Base-by-base conservation (phyloP, 2,329 filamentous ascomycete genomes). In the Didymella exigua region DNA sequence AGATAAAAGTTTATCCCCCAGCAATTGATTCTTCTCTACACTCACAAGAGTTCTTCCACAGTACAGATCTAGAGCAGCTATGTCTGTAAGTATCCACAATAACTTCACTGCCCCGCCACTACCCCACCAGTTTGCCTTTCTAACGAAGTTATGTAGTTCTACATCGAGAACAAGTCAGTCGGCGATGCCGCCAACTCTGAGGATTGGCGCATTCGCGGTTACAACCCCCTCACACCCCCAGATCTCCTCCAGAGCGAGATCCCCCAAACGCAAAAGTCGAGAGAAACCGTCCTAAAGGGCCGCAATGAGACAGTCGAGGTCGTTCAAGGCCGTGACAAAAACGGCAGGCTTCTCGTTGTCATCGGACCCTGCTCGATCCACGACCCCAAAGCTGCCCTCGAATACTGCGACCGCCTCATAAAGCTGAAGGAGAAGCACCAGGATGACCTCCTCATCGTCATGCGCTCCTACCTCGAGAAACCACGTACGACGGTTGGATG, bases 391-490 rank as follows among this genome's bases (percentile, higher is more conserved):
- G 89, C 91, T 60, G 93, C 93, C 10, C 85, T 97, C 64, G 91
- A 93, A 73, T 99, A 99, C 86, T 96, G 92, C 82, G 87, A 92
- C 71, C 83, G 89, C 62, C 83, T 99, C 60, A 75, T 96, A 64
- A 82, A 86, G 71, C 82, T 96, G 69, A 93, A 93, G 78, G 86
- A 93, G 74, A 95, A 96, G 81, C 89, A 96, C 81, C 84, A 89
- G 75, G 85, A 93, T 70, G 91, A 98, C 73, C 84, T 99, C 31
- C 83, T 96, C 67, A 95, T 99, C 66, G 89, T 99, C 59, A 99
- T 99, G 95, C 90, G 95, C 67, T 90, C 91, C 61, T 99, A 99
- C 84, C 86, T 99, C 57, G 95, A 99, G 84, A 99, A 99, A 84
- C 95, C 95, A 19, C 88, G 95, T 62, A 99, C 95, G 24, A 99